Percentiles rank a stretch among this genome's conserved stretches.
Conservation (phyloP, 1,284 basidiomycete species). For the Sphagnurus paluster region DNA sequence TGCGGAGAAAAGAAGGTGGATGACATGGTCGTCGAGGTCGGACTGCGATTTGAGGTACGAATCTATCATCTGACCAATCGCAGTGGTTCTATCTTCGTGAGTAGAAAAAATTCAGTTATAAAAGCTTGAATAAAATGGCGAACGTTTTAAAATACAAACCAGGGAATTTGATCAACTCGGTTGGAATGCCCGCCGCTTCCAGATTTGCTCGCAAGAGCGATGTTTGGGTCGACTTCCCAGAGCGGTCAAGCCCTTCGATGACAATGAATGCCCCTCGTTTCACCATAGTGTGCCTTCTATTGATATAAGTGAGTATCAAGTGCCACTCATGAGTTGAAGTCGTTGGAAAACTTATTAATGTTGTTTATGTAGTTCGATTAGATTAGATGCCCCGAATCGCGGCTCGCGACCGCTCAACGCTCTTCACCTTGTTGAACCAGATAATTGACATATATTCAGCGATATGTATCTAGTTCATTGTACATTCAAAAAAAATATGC, state of each 20-base stretch:
- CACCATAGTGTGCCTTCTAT: too few relatives aligned
- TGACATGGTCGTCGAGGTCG: slow-evolving; percentile 88
- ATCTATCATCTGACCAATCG: slow-evolving; percentile 94
- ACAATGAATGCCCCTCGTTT: slow-evolving; percentile 84
- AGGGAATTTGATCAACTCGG: slow-evolving; percentile 80
- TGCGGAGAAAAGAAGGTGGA: slow-evolving; percentile 95
- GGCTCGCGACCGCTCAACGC: too few relatives aligned
- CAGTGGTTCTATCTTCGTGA: slow-evolving; percentile 81
- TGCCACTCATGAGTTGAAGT: too few relatives aligned
- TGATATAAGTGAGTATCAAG: too few relatives aligned
- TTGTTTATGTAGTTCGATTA: too few relatives aligned
- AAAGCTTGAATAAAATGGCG: slow-evolving; percentile 2
- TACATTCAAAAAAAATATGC: too few relatives aligned
- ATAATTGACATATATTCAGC: too few relatives aligned
- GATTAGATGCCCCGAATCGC: too few relatives aligned
- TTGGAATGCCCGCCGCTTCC: slow-evolving; percentile 37
- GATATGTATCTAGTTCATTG: too few relatives aligned
- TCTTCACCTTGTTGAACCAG: too few relatives aligned
- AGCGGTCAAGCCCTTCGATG: slow-evolving; percentile 91
- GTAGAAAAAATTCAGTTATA: neutral
- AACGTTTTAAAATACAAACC: slow-evolving; percentile 47
- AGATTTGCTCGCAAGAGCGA: slow-evolving; percentile 57
- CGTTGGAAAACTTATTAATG: too few relatives aligned
- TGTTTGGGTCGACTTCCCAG: slow-evolving; percentile 90
- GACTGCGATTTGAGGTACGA: slow-evolving; percentile 83